phyloP scores from a whole-genome alignment of 2,329 filamentous ascomycete species.

The Monilinia vaccinii-corymbosi region DNA sequence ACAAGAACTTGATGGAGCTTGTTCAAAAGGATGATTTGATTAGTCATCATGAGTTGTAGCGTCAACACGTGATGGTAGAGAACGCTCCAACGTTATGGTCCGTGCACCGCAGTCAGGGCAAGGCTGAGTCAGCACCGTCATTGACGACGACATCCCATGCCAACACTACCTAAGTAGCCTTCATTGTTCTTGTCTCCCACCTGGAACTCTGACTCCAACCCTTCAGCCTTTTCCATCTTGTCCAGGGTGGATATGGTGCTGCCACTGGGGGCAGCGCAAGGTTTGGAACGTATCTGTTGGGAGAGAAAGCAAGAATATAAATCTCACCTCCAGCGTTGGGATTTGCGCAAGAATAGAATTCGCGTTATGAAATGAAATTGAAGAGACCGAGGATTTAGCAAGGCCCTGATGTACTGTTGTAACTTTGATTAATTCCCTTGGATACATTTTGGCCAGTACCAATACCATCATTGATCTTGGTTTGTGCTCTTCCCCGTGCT shows the following conservation, averaged over 20 bases:
- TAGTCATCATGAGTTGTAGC: background rate
- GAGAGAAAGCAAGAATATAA: conserved; percentile 99
- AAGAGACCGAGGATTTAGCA: background rate
- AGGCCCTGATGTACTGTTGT: background rate
- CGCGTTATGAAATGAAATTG: background rate
- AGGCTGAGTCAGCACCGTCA: no score
- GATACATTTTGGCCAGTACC: background rate
- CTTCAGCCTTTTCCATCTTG: conserved; percentile 99
- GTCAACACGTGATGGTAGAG: no score
- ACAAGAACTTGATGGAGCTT: background rate
- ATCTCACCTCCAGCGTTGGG: conserved; percentile 94
- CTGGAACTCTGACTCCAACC: conserved; percentile 97
- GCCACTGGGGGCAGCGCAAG: conserved; percentile 92
- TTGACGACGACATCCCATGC: background rate
- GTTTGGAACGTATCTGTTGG: conserved; percentile 99
- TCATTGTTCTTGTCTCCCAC: conserved; percentile 96
- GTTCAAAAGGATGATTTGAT: background rate
- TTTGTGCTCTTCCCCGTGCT: background rate
- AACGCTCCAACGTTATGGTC: no score
- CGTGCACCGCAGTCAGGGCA: background rate
- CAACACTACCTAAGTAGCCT: no score
- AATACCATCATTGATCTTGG: background rate
- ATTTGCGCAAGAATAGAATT: background rate
- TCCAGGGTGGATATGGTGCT: conserved; percentile 99
- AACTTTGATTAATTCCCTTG: background rate